These are phyloP conservation scores for Chlamydomonas incerta DNA, from an alignment of 139 green algal species.

Conservation along the genomic window DNA sequence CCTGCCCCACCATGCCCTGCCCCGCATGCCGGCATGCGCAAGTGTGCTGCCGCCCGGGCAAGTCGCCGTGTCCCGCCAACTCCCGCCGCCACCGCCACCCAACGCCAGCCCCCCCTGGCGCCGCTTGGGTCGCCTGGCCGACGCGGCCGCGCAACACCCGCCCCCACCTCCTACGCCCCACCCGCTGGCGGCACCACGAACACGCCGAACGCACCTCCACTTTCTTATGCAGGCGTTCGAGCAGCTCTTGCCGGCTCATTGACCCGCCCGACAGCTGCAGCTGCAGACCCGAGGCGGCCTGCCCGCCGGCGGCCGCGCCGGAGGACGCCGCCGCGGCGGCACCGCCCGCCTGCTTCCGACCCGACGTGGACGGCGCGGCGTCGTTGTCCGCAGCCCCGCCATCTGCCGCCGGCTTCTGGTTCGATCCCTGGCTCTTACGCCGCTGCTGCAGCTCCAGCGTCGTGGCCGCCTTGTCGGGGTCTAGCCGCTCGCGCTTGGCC, in stretches of 20 bases:
- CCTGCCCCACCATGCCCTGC: no score
- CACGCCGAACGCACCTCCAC: conserved; percentile 54
- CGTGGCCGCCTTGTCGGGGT: conserved; percentile 67
- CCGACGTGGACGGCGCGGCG: background rate
- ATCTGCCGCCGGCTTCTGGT: background rate
- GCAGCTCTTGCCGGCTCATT: conserved; percentile 68
- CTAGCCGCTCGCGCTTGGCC: conserved; percentile 71
- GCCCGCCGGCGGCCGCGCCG: background rate
- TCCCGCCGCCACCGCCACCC: no score
- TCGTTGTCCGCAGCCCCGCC: background rate
- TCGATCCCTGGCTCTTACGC: conserved; percentile 28
- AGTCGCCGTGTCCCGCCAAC: no score
- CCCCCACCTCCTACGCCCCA: no score
- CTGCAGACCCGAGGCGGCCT: conserved; percentile 13
- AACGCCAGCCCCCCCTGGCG: no score
- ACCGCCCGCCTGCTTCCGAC: background rate
- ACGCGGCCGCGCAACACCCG: background rate
- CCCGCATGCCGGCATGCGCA: no score
- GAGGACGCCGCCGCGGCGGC: background rate
- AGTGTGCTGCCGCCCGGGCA: no score
- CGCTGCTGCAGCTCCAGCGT: conserved; percentile 67
- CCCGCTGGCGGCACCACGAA: no score
- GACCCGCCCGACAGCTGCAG: conserved; percentile 47
- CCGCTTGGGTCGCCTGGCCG: no score
- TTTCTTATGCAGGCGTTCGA: conserved; percentile 69